Conservation (phyloP, 2,329 filamentous ascomycete species). For the Colletotrichum tropicale region DNA sequence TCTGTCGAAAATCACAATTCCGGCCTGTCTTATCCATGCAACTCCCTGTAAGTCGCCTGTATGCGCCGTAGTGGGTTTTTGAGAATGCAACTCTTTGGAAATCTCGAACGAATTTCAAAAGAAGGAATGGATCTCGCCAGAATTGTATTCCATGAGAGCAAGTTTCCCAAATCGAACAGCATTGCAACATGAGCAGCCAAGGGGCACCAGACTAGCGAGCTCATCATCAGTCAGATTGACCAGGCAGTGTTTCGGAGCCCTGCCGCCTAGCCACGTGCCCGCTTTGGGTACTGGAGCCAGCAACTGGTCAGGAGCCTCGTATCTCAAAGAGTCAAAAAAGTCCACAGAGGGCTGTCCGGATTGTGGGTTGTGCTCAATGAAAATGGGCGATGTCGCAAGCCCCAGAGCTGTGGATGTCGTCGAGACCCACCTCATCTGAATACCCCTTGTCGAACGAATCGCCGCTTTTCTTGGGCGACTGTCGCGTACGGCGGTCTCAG, state of each 20-base stretch:
- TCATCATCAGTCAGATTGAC: neutral
- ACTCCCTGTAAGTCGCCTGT: neutral
- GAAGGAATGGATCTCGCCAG: neutral
- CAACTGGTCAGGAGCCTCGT: neutral
- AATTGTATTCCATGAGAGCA: neutral
- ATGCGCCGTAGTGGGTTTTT: neutral
- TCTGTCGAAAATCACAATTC: neutral
- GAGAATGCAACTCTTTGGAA: neutral
- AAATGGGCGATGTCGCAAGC: neutral
- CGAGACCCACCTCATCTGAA: neutral
- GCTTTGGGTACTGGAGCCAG: neutral
- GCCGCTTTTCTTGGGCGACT: neutral
- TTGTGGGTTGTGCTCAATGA: neutral
- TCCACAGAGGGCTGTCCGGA: neutral
- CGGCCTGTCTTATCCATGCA: neutral
- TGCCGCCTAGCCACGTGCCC: neutral
- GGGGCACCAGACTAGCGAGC: neutral
- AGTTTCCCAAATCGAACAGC: neutral
- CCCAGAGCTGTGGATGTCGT: neutral
- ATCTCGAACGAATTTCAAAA: neutral
- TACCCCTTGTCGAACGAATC: neutral
- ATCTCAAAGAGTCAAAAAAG: neutral
- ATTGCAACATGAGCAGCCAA: neutral
- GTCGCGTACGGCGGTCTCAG: neutral
- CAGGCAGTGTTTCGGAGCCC: neutral